Percentiles rank a stretch among this genome's conserved stretches.
Evolutionary conservation across 2,329 filamentous ascomycete genomes (phyloP).

Genomic region (Parafenestella ontariensis): DNA sequence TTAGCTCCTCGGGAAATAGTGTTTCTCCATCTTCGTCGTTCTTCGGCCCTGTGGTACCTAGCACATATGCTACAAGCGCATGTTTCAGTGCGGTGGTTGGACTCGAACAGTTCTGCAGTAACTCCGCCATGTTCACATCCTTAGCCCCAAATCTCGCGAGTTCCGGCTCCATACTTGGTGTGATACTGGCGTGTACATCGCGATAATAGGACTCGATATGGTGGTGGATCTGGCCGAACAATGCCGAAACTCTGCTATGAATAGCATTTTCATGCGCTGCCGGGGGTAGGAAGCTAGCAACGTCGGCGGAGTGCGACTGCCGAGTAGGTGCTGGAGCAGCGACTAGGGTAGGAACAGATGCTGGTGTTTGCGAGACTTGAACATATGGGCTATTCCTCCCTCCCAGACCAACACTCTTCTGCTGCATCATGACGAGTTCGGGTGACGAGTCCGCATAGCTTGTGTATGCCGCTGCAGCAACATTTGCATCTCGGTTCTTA

Average conservation of each 20-base stretch:
- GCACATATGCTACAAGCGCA: constrained; percentile 35
- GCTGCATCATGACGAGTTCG: constrained; percentile 30
- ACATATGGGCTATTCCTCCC: constrained; percentile 32
- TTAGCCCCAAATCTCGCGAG: constrained; percentile 34
- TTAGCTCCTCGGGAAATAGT: constrained; percentile 36
- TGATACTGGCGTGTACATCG: constrained; percentile 44
- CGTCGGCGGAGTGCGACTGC: constrained; percentile 15
- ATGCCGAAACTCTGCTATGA: constrained; percentile 19
- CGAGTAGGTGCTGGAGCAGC: constrained; percentile 7
- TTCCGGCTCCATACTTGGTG: constrained; percentile 41
- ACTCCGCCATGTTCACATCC: constrained; percentile 30
- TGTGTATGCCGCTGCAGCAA: constrained; percentile 11
- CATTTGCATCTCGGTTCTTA: constrained; percentile 10
- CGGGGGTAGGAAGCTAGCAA: constrained; percentile 32
- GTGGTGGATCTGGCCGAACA: constrained; percentile 37
- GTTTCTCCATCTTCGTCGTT: constrained; percentile 14
- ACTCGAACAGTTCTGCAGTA: constrained; percentile 31
- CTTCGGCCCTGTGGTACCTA: constrained; percentile 29
- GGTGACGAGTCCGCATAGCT: constrained; percentile 31
- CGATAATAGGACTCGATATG: constrained; percentile 45
- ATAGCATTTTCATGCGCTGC: constrained; percentile 32
- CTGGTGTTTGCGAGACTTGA: constrained; percentile 34
- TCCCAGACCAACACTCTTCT: constrained; percentile 23
- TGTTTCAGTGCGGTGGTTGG: constrained; percentile 42
- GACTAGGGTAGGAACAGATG: constrained; percentile 7